phyloP scores from a whole-genome alignment of 768 basidiomycete species.

The Lactifluus volemus region DNA sequence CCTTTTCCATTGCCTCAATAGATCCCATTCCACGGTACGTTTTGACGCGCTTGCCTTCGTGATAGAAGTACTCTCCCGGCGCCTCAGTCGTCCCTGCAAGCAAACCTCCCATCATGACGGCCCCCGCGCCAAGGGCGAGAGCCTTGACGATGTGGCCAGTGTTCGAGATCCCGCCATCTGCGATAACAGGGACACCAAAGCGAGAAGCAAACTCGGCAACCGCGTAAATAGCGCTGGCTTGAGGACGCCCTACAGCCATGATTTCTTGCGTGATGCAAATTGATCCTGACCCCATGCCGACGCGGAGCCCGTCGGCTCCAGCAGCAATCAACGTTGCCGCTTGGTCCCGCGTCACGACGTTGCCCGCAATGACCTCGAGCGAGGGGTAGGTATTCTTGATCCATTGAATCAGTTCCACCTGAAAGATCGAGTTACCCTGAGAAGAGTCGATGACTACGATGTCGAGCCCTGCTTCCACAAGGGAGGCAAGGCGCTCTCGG shows the following conservation, averaged over 20 bases:
- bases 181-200: conserved; percentile 94
- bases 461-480: conserved; percentile 92
- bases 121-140: conserved; percentile 83
- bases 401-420: conserved; percentile 91
- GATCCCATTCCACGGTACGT: conserved; percentile 95
- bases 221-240: conserved; percentile 96
- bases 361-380: conserved; percentile 92
- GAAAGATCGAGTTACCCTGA: conserved; percentile 92
- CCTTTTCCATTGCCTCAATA: conserved; percentile 81
- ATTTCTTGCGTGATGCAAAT: conserved; percentile 99
- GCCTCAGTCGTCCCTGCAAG: conserved; percentile 95
- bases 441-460: conserved; percentile 93
- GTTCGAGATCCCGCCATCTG: conserved; percentile 93
- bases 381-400: conserved; percentile 80
- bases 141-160: conserved; percentile 99
- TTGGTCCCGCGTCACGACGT: conserved; percentile 97
- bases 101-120: conserved; percentile 98
- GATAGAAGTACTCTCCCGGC: conserved; percentile 98
- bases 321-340: conserved; percentile 89
- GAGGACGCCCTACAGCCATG: conserved; percentile 97
- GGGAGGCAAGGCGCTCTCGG: conserved; percentile 70
- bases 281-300: conserved; percentile 97
- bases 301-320: conserved; percentile 89
- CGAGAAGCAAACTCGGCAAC: conserved; percentile 89
- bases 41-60: conserved; percentile 98